phyloP scores from a whole-genome alignment of 805 yeast species.

The Lachancea sp. region DNA sequence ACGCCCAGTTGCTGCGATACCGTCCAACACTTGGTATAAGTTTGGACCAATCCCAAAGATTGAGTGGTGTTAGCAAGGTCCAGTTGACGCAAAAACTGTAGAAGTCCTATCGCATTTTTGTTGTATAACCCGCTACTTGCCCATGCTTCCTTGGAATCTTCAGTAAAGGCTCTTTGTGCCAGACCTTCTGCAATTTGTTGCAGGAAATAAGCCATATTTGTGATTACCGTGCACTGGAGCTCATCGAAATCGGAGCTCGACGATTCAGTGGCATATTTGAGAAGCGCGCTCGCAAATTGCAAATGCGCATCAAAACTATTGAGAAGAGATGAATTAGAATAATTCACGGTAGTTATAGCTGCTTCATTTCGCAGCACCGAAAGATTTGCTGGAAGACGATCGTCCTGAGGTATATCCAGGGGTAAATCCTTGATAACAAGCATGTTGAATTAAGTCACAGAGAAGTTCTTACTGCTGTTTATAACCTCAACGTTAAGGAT shows the following conservation, averaged over 20 bases:
- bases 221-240: conserved; percentile 10
- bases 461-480: background rate
- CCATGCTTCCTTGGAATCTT: conserved; percentile 21
- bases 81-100: conserved; percentile 11
- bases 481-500: too few species aligned
- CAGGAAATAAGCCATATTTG: conserved; percentile 20
- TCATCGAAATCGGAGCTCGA: conserved; percentile 2
- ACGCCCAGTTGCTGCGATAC: conserved; percentile 27
- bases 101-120: conserved; percentile 24
- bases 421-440: conserved; percentile 2
- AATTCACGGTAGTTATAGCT: background rate
- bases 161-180: conserved; percentile 23
- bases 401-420: conserved; percentile 1
- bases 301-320: conserved; percentile 9
- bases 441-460: background rate
- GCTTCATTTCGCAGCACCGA: conserved; percentile 4
- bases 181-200: conserved; percentile 19
- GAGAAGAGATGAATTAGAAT: conserved; percentile 1
- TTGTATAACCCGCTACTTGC: conserved; percentile 23
- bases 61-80: conserved; percentile 1
- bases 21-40: conserved; percentile 6
- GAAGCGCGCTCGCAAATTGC: conserved; percentile 9
- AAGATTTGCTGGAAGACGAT: conserved; percentile 3
- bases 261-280: background rate
- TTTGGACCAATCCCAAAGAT: conserved; percentile 4